Conservation (phyloP, 2,329 filamentous ascomycete species). For the Curvularia sp. region DNA sequence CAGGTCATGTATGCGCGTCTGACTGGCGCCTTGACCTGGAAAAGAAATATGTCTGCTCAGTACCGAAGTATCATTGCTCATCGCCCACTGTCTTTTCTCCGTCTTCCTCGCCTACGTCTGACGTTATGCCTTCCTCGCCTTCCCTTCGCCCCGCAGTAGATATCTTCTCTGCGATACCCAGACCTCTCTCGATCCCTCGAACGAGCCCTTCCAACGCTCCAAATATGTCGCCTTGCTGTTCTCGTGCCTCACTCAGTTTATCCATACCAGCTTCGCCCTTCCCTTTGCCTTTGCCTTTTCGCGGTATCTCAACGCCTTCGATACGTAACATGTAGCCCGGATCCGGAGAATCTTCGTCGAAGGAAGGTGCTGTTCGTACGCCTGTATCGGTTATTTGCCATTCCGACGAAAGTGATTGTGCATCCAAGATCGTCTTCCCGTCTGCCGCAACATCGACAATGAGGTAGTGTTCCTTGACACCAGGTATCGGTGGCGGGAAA, state of each 20-base stretch:
- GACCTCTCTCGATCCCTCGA: conserved; percentile 44
- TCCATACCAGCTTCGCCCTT: conserved; percentile 38
- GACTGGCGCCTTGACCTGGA: not conserved
- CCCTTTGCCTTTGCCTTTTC: conserved; percentile 42
- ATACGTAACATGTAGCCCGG: conserved; percentile 67
- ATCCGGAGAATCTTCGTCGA: conserved; percentile 57
- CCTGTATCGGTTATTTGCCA: conserved; percentile 71
- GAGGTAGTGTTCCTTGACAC: conserved; percentile 62
- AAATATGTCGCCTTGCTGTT: conserved; percentile 46
- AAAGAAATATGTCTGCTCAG: not conserved
- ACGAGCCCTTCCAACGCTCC: conserved; percentile 48
- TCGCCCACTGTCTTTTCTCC: conserved; percentile 10
- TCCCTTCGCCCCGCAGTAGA: conserved; percentile 22
- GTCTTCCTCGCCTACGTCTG: conserved; percentile 11
- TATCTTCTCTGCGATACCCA: conserved; percentile 48
- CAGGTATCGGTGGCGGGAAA: conserved; percentile 56
- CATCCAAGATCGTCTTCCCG: conserved; percentile 65
- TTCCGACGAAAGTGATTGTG: conserved; percentile 73
- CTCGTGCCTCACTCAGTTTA: conserved; percentile 41
- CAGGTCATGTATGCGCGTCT: not conserved
- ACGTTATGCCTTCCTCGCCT: conserved; percentile 19
- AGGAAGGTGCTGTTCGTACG: conserved; percentile 67
- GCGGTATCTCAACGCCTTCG: conserved; percentile 58
- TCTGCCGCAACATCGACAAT: conserved; percentile 61
- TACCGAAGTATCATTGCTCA: conserved; percentile 9